Evolutionary conservation across 2,329 filamentous ascomycete species (phyloP).

Genomic region (Daldinia sp.): DNA sequence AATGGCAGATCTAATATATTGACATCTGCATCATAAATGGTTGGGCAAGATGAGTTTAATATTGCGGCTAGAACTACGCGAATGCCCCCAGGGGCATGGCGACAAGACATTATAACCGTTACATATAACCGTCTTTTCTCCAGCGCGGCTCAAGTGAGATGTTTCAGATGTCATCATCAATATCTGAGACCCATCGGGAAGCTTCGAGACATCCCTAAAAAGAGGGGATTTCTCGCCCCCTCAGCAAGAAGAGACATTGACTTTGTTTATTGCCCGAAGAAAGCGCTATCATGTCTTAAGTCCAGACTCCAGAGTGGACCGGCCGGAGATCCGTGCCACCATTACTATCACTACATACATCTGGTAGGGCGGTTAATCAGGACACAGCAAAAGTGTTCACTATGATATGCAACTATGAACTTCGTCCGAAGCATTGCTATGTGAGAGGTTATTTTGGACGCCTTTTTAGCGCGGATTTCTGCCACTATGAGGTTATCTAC

Average conservation of each 20-base stretch:
- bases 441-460: slow-evolving; percentile 7
- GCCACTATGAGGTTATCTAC: background rate
- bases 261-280: slow-evolving; percentile 33
- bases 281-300: slow-evolving; percentile 31
- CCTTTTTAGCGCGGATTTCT: slow-evolving; percentile 10
- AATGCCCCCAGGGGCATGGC: slow-evolving; percentile 22
- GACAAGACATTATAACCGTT: slow-evolving; percentile 35
- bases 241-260: slow-evolving; percentile 26
- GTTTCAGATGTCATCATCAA: slow-evolving; percentile 35
- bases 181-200: slow-evolving; percentile 26
- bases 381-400: no score
- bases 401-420: no score
- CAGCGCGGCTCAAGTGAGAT: slow-evolving; percentile 38
- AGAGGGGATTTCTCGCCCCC: slow-evolving; percentile 4
- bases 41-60: slow-evolving; percentile 11
- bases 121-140: slow-evolving; percentile 37
- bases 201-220: slow-evolving; percentile 17
- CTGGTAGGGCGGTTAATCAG: no score
- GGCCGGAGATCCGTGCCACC: slow-evolving; percentile 35
- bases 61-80: slow-evolving; percentile 11
- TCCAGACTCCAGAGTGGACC: slow-evolving; percentile 20
- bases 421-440: slow-evolving; percentile 27
- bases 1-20: slow-evolving; percentile 22
- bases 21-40: slow-evolving; percentile 12
- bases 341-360: slow-evolving; percentile 10